phyloP scores from a whole-genome alignment of 192 early-diverging fungal species.

The Powellomyces hirtus region DNA sequence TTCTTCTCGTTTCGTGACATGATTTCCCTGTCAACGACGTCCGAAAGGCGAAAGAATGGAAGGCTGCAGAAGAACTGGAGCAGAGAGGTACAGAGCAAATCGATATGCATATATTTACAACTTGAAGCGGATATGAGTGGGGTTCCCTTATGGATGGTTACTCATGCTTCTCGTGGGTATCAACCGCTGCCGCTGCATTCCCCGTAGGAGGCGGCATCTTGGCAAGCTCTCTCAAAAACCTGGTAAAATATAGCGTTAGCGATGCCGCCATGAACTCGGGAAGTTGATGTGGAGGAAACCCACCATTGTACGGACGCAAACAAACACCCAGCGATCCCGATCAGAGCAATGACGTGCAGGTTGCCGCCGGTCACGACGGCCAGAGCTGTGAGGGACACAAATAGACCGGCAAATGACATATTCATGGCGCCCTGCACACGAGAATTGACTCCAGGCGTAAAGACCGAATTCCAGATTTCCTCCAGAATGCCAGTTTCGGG shows the following conservation, averaged over 20 bases:
- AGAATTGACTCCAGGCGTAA: conserved; percentile 42
- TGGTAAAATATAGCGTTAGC: background rate
- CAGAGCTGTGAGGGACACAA: conserved; percentile 24
- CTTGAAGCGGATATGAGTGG: too few species aligned
- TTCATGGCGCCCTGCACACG: conserved; percentile 41
- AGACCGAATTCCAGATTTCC: conserved; percentile 39
- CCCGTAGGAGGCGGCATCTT: conserved; percentile 8
- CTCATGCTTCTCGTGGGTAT: background rate
- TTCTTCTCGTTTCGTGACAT: too few species aligned
- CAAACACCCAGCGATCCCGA: conserved; percentile 31
- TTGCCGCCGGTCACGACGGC: conserved; percentile 34
- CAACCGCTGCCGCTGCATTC: background rate
- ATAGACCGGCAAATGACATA: conserved; percentile 39
- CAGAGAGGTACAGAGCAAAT: too few species aligned
- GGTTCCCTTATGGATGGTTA: too few species aligned
- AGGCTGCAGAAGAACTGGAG: too few species aligned
- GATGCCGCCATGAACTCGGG: background rate
- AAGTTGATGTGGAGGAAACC: background rate
- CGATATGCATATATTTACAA: too few species aligned
- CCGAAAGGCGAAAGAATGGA: too few species aligned
- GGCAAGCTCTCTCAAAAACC: conserved; percentile 24
- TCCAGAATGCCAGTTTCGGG: too few species aligned
- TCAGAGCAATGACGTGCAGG: conserved; percentile 37
- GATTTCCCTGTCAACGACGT: too few species aligned
- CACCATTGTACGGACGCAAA: conserved; percentile 45